These are phyloP conservation scores for Coemansia sp. DNA, from an alignment of 192 early-diverging fungal species.

Conservation along the genomic window DNA sequence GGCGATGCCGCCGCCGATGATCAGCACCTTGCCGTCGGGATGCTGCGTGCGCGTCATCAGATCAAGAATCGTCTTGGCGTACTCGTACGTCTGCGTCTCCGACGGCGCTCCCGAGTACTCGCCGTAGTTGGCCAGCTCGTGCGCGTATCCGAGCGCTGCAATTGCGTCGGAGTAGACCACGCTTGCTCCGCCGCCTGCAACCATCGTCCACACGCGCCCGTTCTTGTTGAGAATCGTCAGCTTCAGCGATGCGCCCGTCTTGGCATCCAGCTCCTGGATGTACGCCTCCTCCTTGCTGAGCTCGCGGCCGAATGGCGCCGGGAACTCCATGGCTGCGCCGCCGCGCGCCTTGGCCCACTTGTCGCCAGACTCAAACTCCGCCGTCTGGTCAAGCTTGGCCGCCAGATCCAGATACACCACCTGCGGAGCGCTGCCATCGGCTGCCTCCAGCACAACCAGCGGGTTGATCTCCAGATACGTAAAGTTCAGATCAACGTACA, in stretches of 20 bases:
- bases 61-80: slow-evolving; percentile 97
- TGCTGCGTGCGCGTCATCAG: slow-evolving; percentile 90
- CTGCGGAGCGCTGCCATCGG: slow-evolving; percentile 55
- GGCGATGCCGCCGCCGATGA: slow-evolving; percentile 99
- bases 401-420: slow-evolving; percentile 95
- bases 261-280: slow-evolving; percentile 95
- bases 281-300: slow-evolving; percentile 96
- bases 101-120: slow-evolving; percentile 99
- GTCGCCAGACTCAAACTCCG: slow-evolving; percentile 93
- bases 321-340: slow-evolving; percentile 84
- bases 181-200: slow-evolving; percentile 98
- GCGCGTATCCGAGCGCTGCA: slow-evolving; percentile 90
- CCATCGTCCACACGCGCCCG: slow-evolving; percentile 99
- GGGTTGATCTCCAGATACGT: slow-evolving; percentile 99
- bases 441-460: slow-evolving; percentile 84
- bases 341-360: slow-evolving; percentile 90
- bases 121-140: slow-evolving; percentile 98
- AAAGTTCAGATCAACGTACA: slow-evolving; percentile 96
- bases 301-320: slow-evolving; percentile 97
- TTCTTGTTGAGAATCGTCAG: slow-evolving; percentile 94
- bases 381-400: slow-evolving; percentile 98
- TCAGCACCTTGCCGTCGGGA: slow-evolving; percentile 92
- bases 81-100: slow-evolving; percentile 99
- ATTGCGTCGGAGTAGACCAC: slow-evolving; percentile 99
- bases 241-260: slow-evolving; percentile 98